phyloP scores from a whole-genome alignment of 2,329 filamentous ascomycete species.

The Didymella glomerata region DNA sequence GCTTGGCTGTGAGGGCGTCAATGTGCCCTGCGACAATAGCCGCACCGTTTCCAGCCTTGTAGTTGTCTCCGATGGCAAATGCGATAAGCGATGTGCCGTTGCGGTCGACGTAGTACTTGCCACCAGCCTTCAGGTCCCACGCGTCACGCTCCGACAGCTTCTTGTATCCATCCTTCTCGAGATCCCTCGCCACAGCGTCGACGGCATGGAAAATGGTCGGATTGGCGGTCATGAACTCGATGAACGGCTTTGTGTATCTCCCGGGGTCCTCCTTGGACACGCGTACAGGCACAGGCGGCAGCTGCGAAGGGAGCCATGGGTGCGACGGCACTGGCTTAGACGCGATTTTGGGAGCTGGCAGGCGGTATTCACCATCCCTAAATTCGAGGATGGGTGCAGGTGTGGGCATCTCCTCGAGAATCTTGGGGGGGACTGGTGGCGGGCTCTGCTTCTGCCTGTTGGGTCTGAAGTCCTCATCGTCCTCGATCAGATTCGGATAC shows the following conservation, averaged over 20 bases:
- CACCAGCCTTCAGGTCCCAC: slow-evolving; percentile 83
- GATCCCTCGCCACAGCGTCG: slow-evolving; percentile 75
- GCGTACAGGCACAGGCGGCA: slow-evolving; percentile 24
- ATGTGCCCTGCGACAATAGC: slow-evolving; percentile 92
- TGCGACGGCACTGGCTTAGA: slow-evolving; percentile 26
- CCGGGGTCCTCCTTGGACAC: slow-evolving; percentile 44
- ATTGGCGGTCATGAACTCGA: slow-evolving; percentile 85
- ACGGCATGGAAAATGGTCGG: slow-evolving; percentile 95
- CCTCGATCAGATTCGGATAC: slow-evolving; percentile 44
- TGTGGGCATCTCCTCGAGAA: slow-evolving; percentile 29
- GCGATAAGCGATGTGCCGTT: slow-evolving; percentile 88
- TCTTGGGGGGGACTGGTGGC: slow-evolving; percentile 51
- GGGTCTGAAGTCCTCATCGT: slow-evolving; percentile 42
- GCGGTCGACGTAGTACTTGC: slow-evolving; percentile 87
- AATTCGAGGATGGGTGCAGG: slow-evolving; percentile 21
- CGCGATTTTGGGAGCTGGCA: slow-evolving; percentile 11
- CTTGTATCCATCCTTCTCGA: slow-evolving; percentile 76
- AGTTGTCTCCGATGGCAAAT: slow-evolving; percentile 81
- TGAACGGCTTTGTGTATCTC: slow-evolving; percentile 80
- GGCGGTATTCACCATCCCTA: slow-evolving; percentile 19
- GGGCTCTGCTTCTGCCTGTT: slow-evolving; percentile 39
- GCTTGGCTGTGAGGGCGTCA: slow-evolving; percentile 85
- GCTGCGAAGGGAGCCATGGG: slow-evolving; percentile 25
- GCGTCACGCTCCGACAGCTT: slow-evolving; percentile 81
- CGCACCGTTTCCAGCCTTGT: slow-evolving; percentile 84